Evolutionary conservation across 805 yeast genomes (phyloP).

Genomic region (Cyberlindnera maritima): DNA sequence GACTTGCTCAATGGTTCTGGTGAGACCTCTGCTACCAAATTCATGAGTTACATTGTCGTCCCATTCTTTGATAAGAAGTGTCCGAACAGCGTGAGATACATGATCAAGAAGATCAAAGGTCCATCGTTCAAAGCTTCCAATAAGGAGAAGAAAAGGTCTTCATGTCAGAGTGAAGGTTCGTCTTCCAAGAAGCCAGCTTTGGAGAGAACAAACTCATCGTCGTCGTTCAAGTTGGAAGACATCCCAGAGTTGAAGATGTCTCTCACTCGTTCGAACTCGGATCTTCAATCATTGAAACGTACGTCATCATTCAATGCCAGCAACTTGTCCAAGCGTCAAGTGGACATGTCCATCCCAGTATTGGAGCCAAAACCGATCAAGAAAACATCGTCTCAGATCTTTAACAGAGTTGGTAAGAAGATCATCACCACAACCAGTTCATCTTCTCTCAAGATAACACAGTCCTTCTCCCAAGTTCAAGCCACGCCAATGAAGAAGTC

Average conservation of each 20-base stretch:
- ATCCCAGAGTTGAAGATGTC: constrained; percentile 20
- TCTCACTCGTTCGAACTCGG: constrained; percentile 22
- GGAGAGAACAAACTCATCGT: constrained; percentile 16
- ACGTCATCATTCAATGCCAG: constrained; percentile 26
- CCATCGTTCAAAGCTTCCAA: constrained; percentile 17
- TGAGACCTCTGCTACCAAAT: constrained; percentile 33
- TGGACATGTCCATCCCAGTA: constrained; percentile 27
- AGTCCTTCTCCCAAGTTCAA: constrained; percentile 27
- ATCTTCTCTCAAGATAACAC: constrained; percentile 7
- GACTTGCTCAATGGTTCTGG: constrained; percentile 38
- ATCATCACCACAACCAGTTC: constrained; percentile 13
- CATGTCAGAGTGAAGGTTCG: neutral
- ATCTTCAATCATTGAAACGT: constrained; percentile 22
- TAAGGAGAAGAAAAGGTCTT: constrained; percentile 6
- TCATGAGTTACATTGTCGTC: constrained; percentile 48
- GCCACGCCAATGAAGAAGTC: constrained; percentile 28
- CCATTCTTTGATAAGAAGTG: constrained; percentile 51
- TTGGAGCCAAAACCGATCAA: constrained; percentile 11
- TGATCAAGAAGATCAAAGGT: constrained; percentile 47
- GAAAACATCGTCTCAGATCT: constrained; percentile 22
- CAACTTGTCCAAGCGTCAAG: constrained; percentile 25
- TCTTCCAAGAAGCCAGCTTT: constrained; percentile 16
- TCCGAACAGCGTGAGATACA: constrained; percentile 44
- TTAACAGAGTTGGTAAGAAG: constrained; percentile 29
- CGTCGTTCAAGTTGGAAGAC: constrained; percentile 21